Evolutionary conservation across 1,139 yeast genomes (phyloP).

Genomic region (Pichia sp.): DNA sequence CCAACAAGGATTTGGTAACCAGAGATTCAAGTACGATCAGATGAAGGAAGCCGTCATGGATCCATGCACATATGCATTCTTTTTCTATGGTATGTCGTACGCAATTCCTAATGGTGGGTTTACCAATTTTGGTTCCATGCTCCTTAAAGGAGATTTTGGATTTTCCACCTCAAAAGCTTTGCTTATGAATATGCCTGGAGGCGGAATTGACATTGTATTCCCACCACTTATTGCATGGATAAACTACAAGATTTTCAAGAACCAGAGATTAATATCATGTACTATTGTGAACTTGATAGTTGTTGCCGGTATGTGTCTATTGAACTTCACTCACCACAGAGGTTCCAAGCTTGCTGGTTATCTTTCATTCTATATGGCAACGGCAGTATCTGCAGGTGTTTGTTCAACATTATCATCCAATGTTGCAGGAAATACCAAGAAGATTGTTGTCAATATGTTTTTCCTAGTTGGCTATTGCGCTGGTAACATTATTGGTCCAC

Average conservation of each 20-base stretch:
- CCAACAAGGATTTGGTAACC: constrained; percentile 37
- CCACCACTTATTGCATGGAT: constrained; percentile 28
- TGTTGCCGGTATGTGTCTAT: constrained; percentile 36
- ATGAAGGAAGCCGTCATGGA: constrained; percentile 27
- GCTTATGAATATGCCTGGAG: constrained; percentile 32
- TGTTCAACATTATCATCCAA: constrained; percentile 30
- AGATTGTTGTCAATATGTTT: constrained; percentile 51
- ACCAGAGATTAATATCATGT: constrained; percentile 17
- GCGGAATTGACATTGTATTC: constrained; percentile 27
- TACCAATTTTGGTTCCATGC: constrained; percentile 31
- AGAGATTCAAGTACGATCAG: constrained; percentile 30
- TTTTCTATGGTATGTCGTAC: constrained; percentile 28
- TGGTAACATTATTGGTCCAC: constrained; percentile 69
- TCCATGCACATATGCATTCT: constrained; percentile 25
- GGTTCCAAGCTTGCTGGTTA: constrained; percentile 39
- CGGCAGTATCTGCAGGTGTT: constrained; percentile 28
- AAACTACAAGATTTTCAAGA: constrained; percentile 26
- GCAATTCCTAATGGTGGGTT: constrained; percentile 35
- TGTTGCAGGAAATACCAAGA: constrained; percentile 65
- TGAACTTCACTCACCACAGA: constrained; percentile 36
- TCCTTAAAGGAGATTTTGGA: constrained; percentile 29
- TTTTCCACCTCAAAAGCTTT: constrained; percentile 25
- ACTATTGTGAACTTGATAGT: constrained; percentile 36
- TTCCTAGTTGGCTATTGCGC: constrained; percentile 57
- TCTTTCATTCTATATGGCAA: constrained; percentile 26